A percentile compares a stretch with the other conserved stretches of the same genome.
Conservation (phyloP, 2,329 filamentous ascomycete genomes). For the Herpomyces periplanetae region DNA sequence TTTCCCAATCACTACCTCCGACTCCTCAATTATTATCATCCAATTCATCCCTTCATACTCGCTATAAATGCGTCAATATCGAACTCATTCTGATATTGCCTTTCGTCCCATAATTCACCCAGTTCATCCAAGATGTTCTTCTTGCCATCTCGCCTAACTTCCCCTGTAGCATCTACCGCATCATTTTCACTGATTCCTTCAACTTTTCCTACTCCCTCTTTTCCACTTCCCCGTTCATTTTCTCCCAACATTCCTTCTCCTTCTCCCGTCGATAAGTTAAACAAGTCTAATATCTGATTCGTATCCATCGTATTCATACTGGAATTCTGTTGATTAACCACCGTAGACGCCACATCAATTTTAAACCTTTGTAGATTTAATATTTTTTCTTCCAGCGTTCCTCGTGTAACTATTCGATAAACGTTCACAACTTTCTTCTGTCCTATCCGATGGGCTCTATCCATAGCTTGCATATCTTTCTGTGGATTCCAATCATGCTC, state of each 20-base stretch:
- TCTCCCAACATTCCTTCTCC: constrained; percentile 22
- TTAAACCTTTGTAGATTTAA: constrained; percentile 87
- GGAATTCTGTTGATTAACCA: constrained; percentile 95
- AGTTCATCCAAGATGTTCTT: constrained; percentile 84
- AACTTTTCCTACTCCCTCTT: constrained; percentile 12
- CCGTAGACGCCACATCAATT: constrained; percentile 86
- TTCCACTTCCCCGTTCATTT: constrained; percentile 14
- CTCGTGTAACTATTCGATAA: constrained; percentile 75
- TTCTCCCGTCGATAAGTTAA: constrained; percentile 30
- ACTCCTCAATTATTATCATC: no score
- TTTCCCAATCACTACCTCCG: no score
- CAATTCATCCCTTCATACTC: constrained; percentile 26
- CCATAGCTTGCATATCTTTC: constrained; percentile 94
- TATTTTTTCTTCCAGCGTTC: constrained; percentile 93
- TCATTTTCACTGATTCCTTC: constrained; percentile 59
- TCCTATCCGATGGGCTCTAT: constrained; percentile 81
- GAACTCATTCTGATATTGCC: constrained; percentile 92
- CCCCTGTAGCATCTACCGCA: constrained; percentile 35
- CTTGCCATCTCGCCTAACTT: constrained; percentile 73
- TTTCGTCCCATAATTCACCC: constrained; percentile 83
- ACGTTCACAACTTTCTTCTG: constrained; percentile 99
- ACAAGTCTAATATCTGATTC: constrained; percentile 82
- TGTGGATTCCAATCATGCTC: constrained; percentile 99
- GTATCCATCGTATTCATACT: constrained; percentile 87
- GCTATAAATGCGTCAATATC: constrained; percentile 80